Base-by-base conservation (phyloP, 2,329 filamentous ascomycete genomes). In the Torrubiellomyces zombiae region DNA sequence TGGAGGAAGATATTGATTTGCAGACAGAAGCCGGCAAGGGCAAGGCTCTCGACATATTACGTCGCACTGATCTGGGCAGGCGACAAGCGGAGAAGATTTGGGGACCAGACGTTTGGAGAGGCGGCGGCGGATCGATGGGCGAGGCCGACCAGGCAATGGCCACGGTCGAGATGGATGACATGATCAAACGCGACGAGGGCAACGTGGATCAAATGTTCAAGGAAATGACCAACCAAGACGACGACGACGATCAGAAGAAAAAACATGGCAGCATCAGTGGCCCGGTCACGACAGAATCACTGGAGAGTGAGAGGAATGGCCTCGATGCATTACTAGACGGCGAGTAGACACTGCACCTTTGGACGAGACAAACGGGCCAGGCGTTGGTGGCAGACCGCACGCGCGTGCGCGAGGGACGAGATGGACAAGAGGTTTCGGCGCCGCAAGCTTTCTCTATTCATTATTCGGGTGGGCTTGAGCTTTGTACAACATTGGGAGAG, bases 201-300 rank as follows among this genome's bases (percentile, higher is more conserved):
- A 60, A 58, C 14, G 60, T 63, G 4, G 59, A 65, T 28, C 58
- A 57, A 34, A 66, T 68, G 59, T 67, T 67, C 38, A 51, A 58
- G 21, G 63, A 67, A 21, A 53, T 68, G 34, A 64, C 61, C 4
- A 63, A 67, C 29, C 53, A 60, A 28, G 58, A 63, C 10, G 58
- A 64, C 14, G 60, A 63, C 4, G 56, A 59, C 9, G 46, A 48
- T 27, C 43, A 28, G 7, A 58, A 56, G 36, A 48, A 47, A 33
- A 50, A 49, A 21, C 44, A 47, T 16, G 25, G 24, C 6, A 27
- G 21, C 2, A 31, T 33, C 16, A 44, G 50, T 16, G 42, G 39
- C 11, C 38, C 38, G 9, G 46, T 56, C 24, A 58, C 53, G 17
- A 48, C 55, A 13, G 56, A 52, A 24, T 55, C 51, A 14, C 38